phyloP scores from a whole-genome alignment of 2,329 filamentous ascomycete genomes.

The Dichotomopilus funicola region DNA sequence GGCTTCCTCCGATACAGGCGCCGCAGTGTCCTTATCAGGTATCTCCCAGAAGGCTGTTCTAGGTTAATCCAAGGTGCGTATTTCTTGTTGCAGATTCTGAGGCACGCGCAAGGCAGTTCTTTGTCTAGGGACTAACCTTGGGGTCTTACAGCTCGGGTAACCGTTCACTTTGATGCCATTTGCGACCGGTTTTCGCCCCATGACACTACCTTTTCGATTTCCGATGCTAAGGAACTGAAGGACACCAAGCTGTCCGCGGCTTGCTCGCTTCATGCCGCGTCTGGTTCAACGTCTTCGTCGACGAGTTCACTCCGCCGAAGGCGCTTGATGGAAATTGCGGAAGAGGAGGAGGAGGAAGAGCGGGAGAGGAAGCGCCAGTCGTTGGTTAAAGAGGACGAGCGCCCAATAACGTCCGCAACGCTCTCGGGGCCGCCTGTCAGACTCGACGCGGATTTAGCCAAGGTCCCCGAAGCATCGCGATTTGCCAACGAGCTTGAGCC shows the following conservation, averaged over 20 bases:
- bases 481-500: conserved; percentile 46
- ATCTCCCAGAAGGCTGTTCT: conserved; percentile 84
- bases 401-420: conserved; percentile 24
- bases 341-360: conserved; percentile 69
- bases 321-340: conserved; percentile 85
- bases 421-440: conserved; percentile 36
- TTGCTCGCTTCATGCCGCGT: conserved; percentile 83
- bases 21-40: conserved; percentile 87
- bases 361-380: conserved; percentile 54
- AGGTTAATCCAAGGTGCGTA: conserved; percentile 80
- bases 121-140: conserved; percentile 20
- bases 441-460: conserved; percentile 47
- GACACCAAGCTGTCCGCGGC: conserved; percentile 83
- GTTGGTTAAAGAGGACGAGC: conserved; percentile 42
- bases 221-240: conserved; percentile 68
- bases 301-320: conserved; percentile 70
- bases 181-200: conserved; percentile 74
- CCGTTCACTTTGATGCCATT: conserved; percentile 62
- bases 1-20: conserved; percentile 86
- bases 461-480: conserved; percentile 42
- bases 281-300: conserved; percentile 78
- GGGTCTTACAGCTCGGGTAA: conserved; percentile 62
- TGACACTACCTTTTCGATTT: conserved; percentile 76
- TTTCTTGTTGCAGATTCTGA: conserved; percentile 1
- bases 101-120: not conserved